Conservation (phyloP, 2,329 filamentous ascomycete genomes). For the Zymoseptoria brevis region DNA sequence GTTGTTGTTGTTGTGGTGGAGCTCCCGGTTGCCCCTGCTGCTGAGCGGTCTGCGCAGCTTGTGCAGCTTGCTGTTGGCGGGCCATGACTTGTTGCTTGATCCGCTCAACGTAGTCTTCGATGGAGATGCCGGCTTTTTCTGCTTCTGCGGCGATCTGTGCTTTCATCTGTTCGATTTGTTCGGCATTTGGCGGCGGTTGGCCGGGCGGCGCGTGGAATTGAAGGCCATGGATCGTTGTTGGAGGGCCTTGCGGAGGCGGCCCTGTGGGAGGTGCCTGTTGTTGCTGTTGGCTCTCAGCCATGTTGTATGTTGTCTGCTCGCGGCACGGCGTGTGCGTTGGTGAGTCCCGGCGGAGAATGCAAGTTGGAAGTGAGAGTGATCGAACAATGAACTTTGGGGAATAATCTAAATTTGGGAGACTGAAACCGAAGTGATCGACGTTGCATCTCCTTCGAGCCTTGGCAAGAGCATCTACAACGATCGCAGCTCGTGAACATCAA, state of each 20-base stretch:
- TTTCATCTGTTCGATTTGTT: slow-evolving; percentile 81
- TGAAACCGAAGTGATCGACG: no score
- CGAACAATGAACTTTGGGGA: neutral
- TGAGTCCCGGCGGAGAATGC: neutral
- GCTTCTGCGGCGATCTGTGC: slow-evolving; percentile 75
- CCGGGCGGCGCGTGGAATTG: slow-evolving; percentile 3
- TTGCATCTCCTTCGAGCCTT: no score
- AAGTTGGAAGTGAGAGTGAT: neutral
- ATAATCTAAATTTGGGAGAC: neutral
- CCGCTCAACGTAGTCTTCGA: slow-evolving; percentile 68
- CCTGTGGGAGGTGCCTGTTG: neutral
- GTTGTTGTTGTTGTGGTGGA: slow-evolving; percentile 22
- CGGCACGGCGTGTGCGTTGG: neutral
- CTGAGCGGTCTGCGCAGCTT: slow-evolving; percentile 29
- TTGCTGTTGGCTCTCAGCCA: neutral
- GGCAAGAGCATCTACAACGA: neutral
- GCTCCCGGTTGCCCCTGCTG: slow-evolving; percentile 20
- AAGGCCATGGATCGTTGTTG: neutral
- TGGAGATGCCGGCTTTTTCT: slow-evolving; percentile 72
- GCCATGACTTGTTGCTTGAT: slow-evolving; percentile 48
- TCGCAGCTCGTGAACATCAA: no score
- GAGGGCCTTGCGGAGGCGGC: neutral
- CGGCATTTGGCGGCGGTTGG: slow-evolving; percentile 55
- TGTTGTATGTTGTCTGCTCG: neutral
- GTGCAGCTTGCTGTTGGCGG: slow-evolving; percentile 35